Percentiles rank a stretch among this genome's conserved stretches.
Conservation (phyloP, 2,329 filamentous ascomycete genomes). For the Fusarium veterinarium region DNA sequence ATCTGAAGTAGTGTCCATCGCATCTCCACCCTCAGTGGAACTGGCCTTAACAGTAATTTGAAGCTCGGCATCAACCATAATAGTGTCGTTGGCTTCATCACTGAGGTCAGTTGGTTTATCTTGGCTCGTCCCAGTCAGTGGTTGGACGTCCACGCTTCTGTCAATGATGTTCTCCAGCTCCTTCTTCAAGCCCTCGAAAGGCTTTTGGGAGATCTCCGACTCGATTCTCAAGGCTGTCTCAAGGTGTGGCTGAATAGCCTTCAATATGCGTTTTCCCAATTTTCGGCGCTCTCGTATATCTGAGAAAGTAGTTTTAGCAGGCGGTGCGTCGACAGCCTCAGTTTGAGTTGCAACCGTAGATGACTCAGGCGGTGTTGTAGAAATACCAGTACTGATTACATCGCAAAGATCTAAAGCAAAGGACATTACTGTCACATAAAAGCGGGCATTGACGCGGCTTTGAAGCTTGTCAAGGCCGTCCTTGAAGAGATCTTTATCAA, state of each 20-base stretch:
- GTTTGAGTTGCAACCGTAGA: conserved; percentile 44
- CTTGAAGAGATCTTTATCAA: conserved; percentile 73
- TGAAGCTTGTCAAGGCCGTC: conserved; percentile 63
- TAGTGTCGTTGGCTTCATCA: conserved; percentile 58
- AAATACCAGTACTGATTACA: conserved; percentile 65
- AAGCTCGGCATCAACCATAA: conserved; percentile 63
- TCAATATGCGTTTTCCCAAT: conserved; percentile 90
- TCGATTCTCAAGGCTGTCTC: conserved; percentile 83
- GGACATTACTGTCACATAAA: conserved; percentile 67
- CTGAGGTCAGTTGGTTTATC: conserved; percentile 53
- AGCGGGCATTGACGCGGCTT: conserved; percentile 63
- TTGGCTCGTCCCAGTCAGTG: conserved; percentile 51
- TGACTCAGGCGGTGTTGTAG: conserved; percentile 48
- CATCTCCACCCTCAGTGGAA: conserved; percentile 46
- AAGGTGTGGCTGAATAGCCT: conserved; percentile 80
- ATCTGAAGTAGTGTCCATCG: conserved; percentile 52
- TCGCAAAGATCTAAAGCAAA: conserved; percentile 69
- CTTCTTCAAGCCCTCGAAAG: conserved; percentile 75
- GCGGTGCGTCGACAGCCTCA: conserved; percentile 60
- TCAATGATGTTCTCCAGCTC: conserved; percentile 81
- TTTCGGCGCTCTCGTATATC: conserved; percentile 86
- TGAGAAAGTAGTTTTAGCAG: conserved; percentile 62
- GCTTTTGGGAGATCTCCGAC: conserved; percentile 79
- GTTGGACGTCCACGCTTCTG: conserved; percentile 68
- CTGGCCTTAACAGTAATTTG: conserved; percentile 59